Percentiles rank a stretch among this genome's conserved stretches.
phyloP scores from a whole-genome alignment of 116 monocot genomes.

The Posidonia oceanica region DNA sequence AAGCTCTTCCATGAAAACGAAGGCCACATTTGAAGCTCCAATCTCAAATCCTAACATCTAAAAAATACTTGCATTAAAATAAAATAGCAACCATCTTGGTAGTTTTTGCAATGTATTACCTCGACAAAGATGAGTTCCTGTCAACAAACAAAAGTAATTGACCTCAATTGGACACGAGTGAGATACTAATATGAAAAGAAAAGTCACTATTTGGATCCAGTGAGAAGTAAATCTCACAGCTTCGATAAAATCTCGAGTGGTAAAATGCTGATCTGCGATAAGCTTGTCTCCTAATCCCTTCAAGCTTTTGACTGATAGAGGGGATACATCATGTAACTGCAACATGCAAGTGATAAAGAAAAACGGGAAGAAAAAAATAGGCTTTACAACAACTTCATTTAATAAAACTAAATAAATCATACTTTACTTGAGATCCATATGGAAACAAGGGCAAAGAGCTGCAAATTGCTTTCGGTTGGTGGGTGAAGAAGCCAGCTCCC shows the following conservation, averaged over 20 bases:
- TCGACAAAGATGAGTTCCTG: too few relatives aligned
- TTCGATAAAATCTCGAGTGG: constrained; percentile 55
- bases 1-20: constrained; percentile 63
- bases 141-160: too few relatives aligned
- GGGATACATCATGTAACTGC: constrained; percentile 51
- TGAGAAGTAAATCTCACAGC: constrained; percentile 31
- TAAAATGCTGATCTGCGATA: constrained; percentile 79
- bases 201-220: background rate
- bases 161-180: background rate
- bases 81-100: too few relatives aligned
- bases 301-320: constrained; percentile 67
- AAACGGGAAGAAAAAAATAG: too few relatives aligned
- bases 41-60: constrained; percentile 57
- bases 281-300: constrained; percentile 57
- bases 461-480: constrained; percentile 58
- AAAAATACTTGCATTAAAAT: too few relatives aligned
- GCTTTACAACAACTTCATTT: too few relatives aligned
- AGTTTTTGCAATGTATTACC: too few relatives aligned
- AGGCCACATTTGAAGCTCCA: constrained; percentile 58
- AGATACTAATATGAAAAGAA: constrained; percentile 1
- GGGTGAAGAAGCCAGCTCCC: constrained; percentile 47
- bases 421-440: constrained; percentile 91
- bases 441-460: constrained; percentile 66
- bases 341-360: background rate
- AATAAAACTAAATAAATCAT: background rate